A percentile compares a stretch with the other conserved stretches of the same genome.
These are phyloP conservation scores for Scutellaria baicalensis DNA, from an alignment of 257 asterid species.

Conservation along the genomic window DNA sequence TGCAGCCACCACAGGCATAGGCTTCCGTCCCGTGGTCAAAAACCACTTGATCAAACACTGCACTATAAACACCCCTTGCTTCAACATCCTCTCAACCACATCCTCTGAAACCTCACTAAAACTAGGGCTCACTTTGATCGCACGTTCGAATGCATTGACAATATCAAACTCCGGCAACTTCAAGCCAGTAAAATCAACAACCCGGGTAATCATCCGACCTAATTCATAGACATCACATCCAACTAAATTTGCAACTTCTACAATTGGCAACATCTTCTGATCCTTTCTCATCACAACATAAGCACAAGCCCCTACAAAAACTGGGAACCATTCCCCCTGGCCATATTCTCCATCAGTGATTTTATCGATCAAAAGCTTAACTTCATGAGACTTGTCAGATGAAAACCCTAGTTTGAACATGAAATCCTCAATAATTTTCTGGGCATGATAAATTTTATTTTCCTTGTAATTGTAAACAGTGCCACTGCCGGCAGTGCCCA, in stretches of 20 bases:
- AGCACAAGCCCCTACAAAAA: constrained; percentile 66
- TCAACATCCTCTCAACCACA: constrained; percentile 35
- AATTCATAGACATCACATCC: constrained; percentile 54
- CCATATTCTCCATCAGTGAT: constrained; percentile 73
- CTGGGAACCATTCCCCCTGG: constrained; percentile 59
- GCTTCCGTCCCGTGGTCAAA: constrained; percentile 73
- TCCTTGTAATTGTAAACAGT: constrained; percentile 36
- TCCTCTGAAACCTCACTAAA: constrained; percentile 34
- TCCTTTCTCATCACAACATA: constrained; percentile 65
- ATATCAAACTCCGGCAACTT: constrained; percentile 66
- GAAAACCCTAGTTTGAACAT: constrained; percentile 42
- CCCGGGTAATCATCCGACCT: constrained; percentile 67
- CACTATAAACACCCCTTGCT: constrained; percentile 74
- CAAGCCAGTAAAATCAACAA: constrained; percentile 46
- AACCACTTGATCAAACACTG: constrained; percentile 91
- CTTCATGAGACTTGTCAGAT: constrained; percentile 29
- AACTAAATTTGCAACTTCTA: constrained; percentile 37
- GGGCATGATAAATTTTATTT: constrained; percentile 41
- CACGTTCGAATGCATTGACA: constrained; percentile 39
- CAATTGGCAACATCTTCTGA: constrained; percentile 39
- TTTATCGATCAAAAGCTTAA: constrained; percentile 33
- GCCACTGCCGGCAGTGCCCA: constrained; percentile 59
- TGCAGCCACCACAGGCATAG: constrained; percentile 78
- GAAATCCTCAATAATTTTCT: constrained; percentile 42
- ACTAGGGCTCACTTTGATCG: constrained; percentile 27